Evolutionary conservation across 495 filamentous ascomycete species (phyloP), one percentile per base, ranked within the genome.

Genomic region (Penicillium subrubescens): DNA sequence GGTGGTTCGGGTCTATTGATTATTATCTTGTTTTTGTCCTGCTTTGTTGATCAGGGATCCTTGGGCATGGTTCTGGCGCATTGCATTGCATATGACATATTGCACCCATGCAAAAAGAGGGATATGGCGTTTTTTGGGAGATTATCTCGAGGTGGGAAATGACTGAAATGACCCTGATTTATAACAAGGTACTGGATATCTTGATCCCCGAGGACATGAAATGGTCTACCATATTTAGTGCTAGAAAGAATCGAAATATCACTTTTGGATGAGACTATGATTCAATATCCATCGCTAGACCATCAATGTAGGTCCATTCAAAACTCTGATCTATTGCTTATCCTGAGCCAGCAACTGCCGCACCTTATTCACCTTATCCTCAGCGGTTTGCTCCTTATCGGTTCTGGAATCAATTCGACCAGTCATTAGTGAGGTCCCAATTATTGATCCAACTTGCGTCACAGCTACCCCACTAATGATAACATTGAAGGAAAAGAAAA

Each of bases 351-450:
- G 71, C 50, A 91, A 70, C 63, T 82, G 76, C 54, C 86, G 77
- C 37, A 92, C 88, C 61, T 86, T 87, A 11, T 73, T 79, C 29
- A 91, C 88, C 73, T 92, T 92, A 57, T 91, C 88, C 61, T 85
- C 77, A 61, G 85, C 84, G 1, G 83, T 78, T 73, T 92, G 89
- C 67, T 77, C 81, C 77, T 91, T 91, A 72, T 92, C 89, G 51
- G 83, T 90, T 71, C 89, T 87, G 52, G 2, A 17, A 14, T 60
- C 15, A 59, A 17, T 51, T 58, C 66, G 56, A 75, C 51, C 55
- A 51, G 56, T 57, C 39, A 53, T 55, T 60, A 63, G 64, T 27
- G 25, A 27, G 25, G 25, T 35, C 50, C 61, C 8, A 12, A 31
- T 58, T 58, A 29, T 27, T 29, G 37, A 44, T 41, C 21, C 14